A percentile compares a stretch with the other conserved stretches of the same genome.
Conservation (phyloP, 2,329 filamentous ascomycete species). For the Ramichloridium luteum region DNA sequence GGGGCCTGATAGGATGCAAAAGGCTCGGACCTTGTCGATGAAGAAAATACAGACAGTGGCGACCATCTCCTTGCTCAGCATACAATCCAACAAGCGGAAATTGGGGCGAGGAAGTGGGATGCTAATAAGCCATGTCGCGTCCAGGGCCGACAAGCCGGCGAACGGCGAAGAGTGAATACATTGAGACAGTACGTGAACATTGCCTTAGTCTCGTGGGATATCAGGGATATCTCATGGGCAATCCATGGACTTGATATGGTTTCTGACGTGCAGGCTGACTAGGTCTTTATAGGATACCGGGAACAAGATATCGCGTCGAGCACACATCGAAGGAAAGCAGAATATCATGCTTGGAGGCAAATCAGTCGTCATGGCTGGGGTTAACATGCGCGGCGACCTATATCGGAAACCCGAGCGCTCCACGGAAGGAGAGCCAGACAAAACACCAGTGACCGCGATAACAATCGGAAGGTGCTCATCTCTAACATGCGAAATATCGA, state of each 20-base stretch:
- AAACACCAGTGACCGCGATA: conserved; percentile 46
- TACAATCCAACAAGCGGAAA: no score
- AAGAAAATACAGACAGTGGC: no score
- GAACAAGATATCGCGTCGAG: conserved; percentile 93
- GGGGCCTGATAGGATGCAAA: no score
- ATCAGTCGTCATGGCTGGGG: conserved; percentile 90
- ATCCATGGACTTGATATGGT: background rate
- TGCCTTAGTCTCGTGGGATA: no score
- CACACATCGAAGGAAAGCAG: conserved; percentile 83
- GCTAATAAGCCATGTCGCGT: no score
- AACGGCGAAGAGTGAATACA: conserved; percentile 78
- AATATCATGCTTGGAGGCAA: conserved; percentile 94
- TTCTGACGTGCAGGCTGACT: conserved; percentile 1
- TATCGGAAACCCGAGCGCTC: conserved; percentile 29
- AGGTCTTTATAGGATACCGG: conserved; percentile 62
- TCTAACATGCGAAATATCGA: background rate
- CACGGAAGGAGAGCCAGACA: conserved; percentile 19
- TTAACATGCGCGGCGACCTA: conserved; percentile 87
- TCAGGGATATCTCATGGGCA: background rate
- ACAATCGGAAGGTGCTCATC: conserved; percentile 52
- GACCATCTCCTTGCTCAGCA: no score
- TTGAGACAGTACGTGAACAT: conserved; percentile 64
- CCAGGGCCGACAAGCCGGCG: conserved; percentile 36
- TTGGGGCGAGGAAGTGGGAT: no score
- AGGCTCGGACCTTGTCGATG: no score